Conservation (phyloP, 768 basidiomycete genomes). For the Lyophyllum semitale region DNA sequence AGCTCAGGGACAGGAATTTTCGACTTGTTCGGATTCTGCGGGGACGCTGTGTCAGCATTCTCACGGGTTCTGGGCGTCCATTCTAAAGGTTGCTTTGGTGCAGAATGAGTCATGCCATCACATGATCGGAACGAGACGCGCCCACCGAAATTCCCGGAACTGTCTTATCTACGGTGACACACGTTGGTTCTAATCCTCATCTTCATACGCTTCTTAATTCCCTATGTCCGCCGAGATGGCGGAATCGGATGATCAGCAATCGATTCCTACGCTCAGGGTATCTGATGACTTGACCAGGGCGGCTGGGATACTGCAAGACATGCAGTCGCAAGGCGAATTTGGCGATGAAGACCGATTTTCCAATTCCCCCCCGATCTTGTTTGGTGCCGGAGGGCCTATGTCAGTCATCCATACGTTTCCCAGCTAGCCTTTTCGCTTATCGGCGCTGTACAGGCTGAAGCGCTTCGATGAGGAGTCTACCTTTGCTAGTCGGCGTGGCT, state of each 20-base stretch:
- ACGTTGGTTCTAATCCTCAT: conserved; percentile 18
- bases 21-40: too few relatives aligned
- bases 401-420: conserved; percentile 30
- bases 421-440: background rate
- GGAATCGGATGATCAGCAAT: conserved; percentile 21
- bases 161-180: too few relatives aligned
- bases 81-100: background rate
- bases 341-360: conserved; percentile 31
- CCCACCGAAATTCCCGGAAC: background rate
- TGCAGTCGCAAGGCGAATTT: conserved; percentile 40
- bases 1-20: too few relatives aligned
- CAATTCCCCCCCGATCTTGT: conserved; percentile 57
- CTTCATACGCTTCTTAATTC: conserved; percentile 13
- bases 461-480: conserved; percentile 78
- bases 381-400: conserved; percentile 80
- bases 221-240: conserved; percentile 21
- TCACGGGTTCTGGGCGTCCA: background rate
- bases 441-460: conserved; percentile 56
- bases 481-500: conserved; percentile 67
- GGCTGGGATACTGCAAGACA: conserved; percentile 52
- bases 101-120: too few relatives aligned
- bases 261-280: conserved; percentile 33
- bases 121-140: conserved; percentile 10
- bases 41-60: too few relatives aligned
- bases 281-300: conserved; percentile 51